phyloP scores from a whole-genome alignment of 2,329 filamentous ascomycete genomes.

The Coniella lustricola region DNA sequence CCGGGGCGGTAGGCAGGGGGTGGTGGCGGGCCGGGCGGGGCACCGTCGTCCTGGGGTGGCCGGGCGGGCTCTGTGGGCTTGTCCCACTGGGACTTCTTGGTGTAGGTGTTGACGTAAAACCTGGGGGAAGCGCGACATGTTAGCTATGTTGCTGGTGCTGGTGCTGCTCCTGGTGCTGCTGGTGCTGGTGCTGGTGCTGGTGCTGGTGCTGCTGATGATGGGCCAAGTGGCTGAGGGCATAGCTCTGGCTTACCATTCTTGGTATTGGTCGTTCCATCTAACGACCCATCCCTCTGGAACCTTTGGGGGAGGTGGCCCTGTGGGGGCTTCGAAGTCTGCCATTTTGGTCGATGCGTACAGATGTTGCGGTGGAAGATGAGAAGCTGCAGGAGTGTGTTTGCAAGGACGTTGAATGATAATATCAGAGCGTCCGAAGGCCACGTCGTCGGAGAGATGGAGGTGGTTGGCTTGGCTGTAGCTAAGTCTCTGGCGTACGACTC shows the following conservation, averaged over 20 bases:
- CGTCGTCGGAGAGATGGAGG: no score
- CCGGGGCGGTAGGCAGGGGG: slow-evolving; percentile 48
- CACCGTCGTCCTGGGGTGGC: slow-evolving; percentile 32
- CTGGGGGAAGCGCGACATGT: slow-evolving; percentile 31
- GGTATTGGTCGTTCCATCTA: slow-evolving; percentile 81
- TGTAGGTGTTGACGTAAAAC: slow-evolving; percentile 88
- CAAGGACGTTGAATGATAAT: no score
- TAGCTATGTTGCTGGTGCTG: not conserved
- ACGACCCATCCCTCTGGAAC: slow-evolving; percentile 78
- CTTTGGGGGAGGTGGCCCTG: slow-evolving; percentile 50
- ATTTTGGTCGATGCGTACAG: slow-evolving; percentile 27
- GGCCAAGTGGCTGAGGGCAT: no score
- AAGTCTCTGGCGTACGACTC: no score
- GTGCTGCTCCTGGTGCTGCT: no score
- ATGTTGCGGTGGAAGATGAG: not conserved
- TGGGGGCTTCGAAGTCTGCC: slow-evolving; percentile 47
- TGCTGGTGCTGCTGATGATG: no score
- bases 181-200: no score
- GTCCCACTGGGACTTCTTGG: slow-evolving; percentile 88
- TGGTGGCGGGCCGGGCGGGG: slow-evolving; percentile 57
- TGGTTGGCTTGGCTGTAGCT: no score
- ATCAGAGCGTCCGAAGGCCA: not conserved
- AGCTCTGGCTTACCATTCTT: slow-evolving; percentile 52
- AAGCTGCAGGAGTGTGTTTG: not conserved
- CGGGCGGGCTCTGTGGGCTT: slow-evolving; percentile 63